A percentile compares a stretch with the other conserved stretches of the same genome.
phyloP scores from a whole-genome alignment of 805 yeast species.

The Lipomyces kockii region DNA sequence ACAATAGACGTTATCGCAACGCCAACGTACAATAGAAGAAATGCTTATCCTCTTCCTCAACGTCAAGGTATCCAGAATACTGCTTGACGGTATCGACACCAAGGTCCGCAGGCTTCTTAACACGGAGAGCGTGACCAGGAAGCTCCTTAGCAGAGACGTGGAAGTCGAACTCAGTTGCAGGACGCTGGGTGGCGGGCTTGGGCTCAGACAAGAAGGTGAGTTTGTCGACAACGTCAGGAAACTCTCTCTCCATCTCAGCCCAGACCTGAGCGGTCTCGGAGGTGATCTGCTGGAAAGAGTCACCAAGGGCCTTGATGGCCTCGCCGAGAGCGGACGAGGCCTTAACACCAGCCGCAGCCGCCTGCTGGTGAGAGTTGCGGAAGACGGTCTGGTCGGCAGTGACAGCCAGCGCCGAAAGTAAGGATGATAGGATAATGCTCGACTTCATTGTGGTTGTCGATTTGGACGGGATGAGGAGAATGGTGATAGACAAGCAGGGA shows the following conservation, averaged over 20 bases:
- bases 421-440: slow-evolving; percentile 20
- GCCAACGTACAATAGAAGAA: slow-evolving; percentile 65
- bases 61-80: slow-evolving; percentile 73
- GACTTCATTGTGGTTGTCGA: slow-evolving; percentile 22
- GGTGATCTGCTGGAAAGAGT: slow-evolving; percentile 27
- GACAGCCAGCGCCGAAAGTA: slow-evolving; percentile 29
- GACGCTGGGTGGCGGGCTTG: slow-evolving; percentile 39
- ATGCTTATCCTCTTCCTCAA: slow-evolving; percentile 82
- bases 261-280: slow-evolving; percentile 36
- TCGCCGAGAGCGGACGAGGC: slow-evolving; percentile 30
- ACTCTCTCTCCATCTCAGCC: slow-evolving; percentile 39
- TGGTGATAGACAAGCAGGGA: background rate
- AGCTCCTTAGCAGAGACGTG: slow-evolving; percentile 49
- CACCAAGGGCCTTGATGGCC: slow-evolving; percentile 32
- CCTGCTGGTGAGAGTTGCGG: background rate
- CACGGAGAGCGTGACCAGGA: slow-evolving; percentile 63
- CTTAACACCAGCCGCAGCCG: slow-evolving; percentile 19
- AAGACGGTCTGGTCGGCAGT: slow-evolving; percentile 16
- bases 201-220: slow-evolving; percentile 35
- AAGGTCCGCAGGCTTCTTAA: slow-evolving; percentile 66
- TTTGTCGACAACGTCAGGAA: slow-evolving; percentile 36
- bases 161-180: slow-evolving; percentile 47
- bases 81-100: slow-evolving; percentile 83
- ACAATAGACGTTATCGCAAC: background rate
- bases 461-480: background rate